Conservation (phyloP, 2,329 filamentous ascomycete genomes). For the Aureobasidium sp. region DNA sequence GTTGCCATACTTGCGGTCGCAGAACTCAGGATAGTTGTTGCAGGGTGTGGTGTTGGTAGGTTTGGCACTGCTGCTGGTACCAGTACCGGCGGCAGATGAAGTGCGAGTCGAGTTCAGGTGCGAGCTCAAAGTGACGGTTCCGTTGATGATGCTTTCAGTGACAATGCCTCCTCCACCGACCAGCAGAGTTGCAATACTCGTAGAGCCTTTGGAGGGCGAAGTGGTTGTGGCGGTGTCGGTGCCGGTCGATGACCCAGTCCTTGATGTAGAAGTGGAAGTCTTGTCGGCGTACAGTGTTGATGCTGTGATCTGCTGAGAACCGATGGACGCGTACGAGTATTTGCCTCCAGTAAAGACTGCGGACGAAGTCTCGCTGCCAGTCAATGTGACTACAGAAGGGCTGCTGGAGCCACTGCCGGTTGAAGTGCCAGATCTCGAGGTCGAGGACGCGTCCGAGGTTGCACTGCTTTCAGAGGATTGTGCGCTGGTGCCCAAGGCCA, state of each 20-base stretch:
- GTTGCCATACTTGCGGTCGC: slow-evolving; percentile 69
- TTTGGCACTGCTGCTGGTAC: slow-evolving; percentile 23
- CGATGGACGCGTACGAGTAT: slow-evolving; percentile 9
- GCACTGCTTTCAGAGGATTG: slow-evolving; percentile 14
- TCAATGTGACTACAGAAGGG: slow-evolving; percentile 2
- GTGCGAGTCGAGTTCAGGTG: slow-evolving; percentile 38
- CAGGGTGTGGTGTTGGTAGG: slow-evolving; percentile 70
- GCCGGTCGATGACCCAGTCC: not conserved
- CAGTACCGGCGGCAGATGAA: slow-evolving; percentile 27
- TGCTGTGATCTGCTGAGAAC: slow-evolving; percentile 12
- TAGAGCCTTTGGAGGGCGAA: slow-evolving; percentile 14
- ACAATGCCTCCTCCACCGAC: slow-evolving; percentile 18
- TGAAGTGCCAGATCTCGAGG: slow-evolving; percentile 18
- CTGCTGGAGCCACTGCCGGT: slow-evolving; percentile 23
- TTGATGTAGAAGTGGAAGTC: not conserved
- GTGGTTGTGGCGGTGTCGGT: slow-evolving; percentile 17
- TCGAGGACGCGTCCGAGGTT: slow-evolving; percentile 18
- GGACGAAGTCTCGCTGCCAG: slow-evolving; percentile 7
- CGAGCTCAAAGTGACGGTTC: slow-evolving; percentile 30
- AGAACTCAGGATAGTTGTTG: slow-evolving; percentile 68
- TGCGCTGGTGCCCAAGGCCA: slow-evolving; percentile 28
- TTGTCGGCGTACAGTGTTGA: slow-evolving; percentile 3
- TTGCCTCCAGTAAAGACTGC: not conserved
- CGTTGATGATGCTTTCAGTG: slow-evolving; percentile 18
- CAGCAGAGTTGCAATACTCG: slow-evolving; percentile 16